Base-by-base conservation (phyloP, 108 stramenopile species). In the Cyclotella sp. region DNA sequence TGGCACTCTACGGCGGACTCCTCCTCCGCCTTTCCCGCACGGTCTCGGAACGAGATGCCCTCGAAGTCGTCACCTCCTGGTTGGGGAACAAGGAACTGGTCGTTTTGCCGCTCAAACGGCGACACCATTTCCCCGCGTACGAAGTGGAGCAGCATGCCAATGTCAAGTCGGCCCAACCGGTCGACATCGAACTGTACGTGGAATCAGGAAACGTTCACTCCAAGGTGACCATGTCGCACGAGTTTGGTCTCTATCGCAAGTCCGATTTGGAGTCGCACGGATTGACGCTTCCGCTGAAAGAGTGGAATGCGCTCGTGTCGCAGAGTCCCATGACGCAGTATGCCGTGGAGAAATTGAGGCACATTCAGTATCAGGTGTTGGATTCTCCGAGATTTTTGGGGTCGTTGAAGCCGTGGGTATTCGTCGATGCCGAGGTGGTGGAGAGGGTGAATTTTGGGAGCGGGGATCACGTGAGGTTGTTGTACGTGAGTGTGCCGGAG, bases 391-490 rank as follows among this genome's bases (percentile, higher is more conserved):
- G 41, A 44, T 66, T 63, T 39, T 63, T 49, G 40, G 67, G 40
- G 13, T 59, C 43, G 14, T 15, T 72, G 22, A 65, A 76, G 19
- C 89, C 89, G 9, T 94, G 93, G 93, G 76, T 91, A 42, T 72
- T 54, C 41, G 46, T 94, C 11, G 58, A 90, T 59, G 86, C 75
- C 0, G 73, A 75, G 29, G 84, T 91, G 0, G 82, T 82, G 24
- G 93, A 94, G 62, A 88, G 93, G 12, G 77, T 86, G 21, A 94
- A 94, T 63, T 76, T 94, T 68, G 87, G 87, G 5, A 85, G 67
- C 44, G 85, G 86, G 40, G 66, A 72, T 52, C 73, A 60, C 46
- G 86, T 89, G 7, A 76, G 93, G n/a, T 73, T 79, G 39, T 53
- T 87, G 68, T 77, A 79, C 22, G 79, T 90, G 15, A 75, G 77